phyloP scores from a whole-genome alignment of 768 basidiomycete genomes.

The Piloderma croceum region DNA sequence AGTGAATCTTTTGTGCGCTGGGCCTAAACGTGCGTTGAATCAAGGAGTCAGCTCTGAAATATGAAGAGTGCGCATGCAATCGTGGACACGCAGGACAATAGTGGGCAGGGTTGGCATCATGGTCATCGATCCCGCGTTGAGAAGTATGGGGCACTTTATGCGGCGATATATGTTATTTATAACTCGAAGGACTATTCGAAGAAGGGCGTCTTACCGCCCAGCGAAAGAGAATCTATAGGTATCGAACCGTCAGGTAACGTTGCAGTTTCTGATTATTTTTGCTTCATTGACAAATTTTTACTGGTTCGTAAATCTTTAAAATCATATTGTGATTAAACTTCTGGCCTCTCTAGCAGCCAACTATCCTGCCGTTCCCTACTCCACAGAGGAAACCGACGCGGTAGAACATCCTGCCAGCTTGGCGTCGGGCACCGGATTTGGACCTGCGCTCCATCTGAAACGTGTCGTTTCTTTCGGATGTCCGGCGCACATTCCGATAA shows the following conservation, averaged over 20 bases:
- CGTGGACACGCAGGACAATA: slow-evolving; percentile 76
- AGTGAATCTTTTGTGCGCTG: slow-evolving; percentile 98
- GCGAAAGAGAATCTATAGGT: slow-evolving; percentile 92
- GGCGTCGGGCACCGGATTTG: too few species aligned
- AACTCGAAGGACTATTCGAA: too few species aligned
- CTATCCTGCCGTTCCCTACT: too few species aligned
- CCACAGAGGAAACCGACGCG: too few species aligned
- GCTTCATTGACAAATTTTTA: slow-evolving; percentile 51
- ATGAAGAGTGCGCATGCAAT: slow-evolving; percentile 61
- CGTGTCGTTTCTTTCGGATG: too few species aligned
- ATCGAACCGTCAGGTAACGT: slow-evolving; percentile 69
- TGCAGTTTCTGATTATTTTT: slow-evolving; percentile 63
- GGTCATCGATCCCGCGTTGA: slow-evolving; percentile 91
- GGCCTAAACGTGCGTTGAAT: slow-evolving; percentile 89
- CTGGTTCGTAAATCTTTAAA: slow-evolving; percentile 24
- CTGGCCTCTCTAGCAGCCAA: too few species aligned
- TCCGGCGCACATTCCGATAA: too few species aligned
- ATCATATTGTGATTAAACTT: too few species aligned
- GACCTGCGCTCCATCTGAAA: too few species aligned
- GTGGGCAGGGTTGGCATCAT: slow-evolving; percentile 75
- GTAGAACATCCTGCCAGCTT: too few species aligned
- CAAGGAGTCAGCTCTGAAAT: slow-evolving; percentile 26
- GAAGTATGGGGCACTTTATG: slow-evolving; percentile 84
- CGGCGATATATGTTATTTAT: too few species aligned
- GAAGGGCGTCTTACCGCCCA: slow-evolving; percentile 63